Evolutionary conservation across 805 yeast genomes (phyloP).

Genomic region (Barnettozyma siamensis): DNA sequence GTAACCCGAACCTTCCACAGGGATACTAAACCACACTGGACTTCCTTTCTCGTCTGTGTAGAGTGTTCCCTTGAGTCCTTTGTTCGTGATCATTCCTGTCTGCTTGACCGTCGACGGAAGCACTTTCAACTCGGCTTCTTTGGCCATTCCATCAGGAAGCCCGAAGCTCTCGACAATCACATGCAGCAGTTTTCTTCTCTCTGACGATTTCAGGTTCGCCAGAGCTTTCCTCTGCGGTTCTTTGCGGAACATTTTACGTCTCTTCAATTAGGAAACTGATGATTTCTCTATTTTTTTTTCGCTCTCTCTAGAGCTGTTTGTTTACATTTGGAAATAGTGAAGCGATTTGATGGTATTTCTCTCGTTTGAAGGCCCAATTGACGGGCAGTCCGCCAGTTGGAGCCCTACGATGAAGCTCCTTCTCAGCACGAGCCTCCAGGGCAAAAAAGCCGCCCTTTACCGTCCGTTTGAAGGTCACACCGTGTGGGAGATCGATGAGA

Average conservation of each 20-base stretch:
- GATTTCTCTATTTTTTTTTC: background rate
- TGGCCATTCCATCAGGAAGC: conserved; percentile 30
- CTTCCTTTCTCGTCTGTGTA: conserved; percentile 57
- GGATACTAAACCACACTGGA: conserved; percentile 68
- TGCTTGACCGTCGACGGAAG: conserved; percentile 40
- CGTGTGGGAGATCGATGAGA: conserved; percentile 36
- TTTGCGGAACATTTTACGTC: conserved; percentile 46
- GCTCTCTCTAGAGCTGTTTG: background rate
- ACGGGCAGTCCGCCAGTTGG: conserved; percentile 22
- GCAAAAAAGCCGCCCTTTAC: conserved; percentile 43
- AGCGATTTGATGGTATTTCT: background rate
- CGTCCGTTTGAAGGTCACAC: conserved; percentile 25
- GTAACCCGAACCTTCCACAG: conserved; percentile 33
- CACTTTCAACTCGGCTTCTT: conserved; percentile 18
- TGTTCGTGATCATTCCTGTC: conserved; percentile 52
- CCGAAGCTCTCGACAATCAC: conserved; percentile 37
- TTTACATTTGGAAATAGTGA: conserved; percentile 1
- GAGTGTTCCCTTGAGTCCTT: conserved; percentile 52
- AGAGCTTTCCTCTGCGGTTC: conserved; percentile 52
- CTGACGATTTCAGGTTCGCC: conserved; percentile 79
- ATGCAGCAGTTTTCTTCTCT: conserved; percentile 50
- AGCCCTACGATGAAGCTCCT: conserved; percentile 52
- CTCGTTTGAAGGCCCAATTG: conserved; percentile 6
- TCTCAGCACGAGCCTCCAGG: conserved; percentile 36
- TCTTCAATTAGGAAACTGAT: background rate